phyloP scores from a whole-genome alignment of 2,329 filamentous ascomycete genomes.

The Hypoxylon sp. region DNA sequence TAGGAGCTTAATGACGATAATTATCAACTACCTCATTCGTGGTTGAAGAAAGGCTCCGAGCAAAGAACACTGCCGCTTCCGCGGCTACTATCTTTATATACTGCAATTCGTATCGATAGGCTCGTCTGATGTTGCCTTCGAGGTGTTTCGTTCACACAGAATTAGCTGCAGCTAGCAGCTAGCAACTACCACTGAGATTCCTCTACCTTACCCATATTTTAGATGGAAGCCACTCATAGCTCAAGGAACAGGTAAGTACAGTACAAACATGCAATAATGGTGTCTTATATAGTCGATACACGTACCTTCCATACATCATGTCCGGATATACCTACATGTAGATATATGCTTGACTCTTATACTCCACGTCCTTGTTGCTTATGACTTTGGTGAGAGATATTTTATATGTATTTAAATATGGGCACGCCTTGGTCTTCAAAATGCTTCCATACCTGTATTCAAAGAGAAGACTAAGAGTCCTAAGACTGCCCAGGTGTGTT shows the following conservation, averaged over 20 bases:
- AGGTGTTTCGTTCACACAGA: slow-evolving; percentile 6
- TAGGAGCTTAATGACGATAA: slow-evolving; percentile 16
- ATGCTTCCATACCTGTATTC: not conserved
- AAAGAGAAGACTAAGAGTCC: slow-evolving; percentile 6
- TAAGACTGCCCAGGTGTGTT: too few species aligned
- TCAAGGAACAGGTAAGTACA: slow-evolving; percentile 11
- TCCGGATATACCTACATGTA: not conserved
- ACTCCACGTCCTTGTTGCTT: not conserved
- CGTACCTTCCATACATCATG: slow-evolving; percentile 5
- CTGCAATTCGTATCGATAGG: slow-evolving; percentile 23
- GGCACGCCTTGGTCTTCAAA: not conserved
- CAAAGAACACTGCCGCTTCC: slow-evolving; percentile 16
- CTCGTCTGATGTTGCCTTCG: slow-evolving; percentile 18
- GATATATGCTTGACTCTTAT: slow-evolving; percentile 1
- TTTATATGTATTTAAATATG: not conserved
- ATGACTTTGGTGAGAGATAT: not conserved
- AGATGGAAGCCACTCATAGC: slow-evolving; percentile 1
- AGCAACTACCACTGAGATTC: slow-evolving; percentile 13
- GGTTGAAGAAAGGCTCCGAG: slow-evolving; percentile 22
- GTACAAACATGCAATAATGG: slow-evolving; percentile 2
- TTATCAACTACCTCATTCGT: slow-evolving; percentile 23
- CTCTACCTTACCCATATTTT: slow-evolving; percentile 4
- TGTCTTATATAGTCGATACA: slow-evolving; percentile 17
- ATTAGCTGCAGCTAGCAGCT: not conserved
- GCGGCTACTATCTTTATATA: slow-evolving; percentile 17